Evolutionary conservation across 306 rosid genomes (phyloP).

Genomic region (Benincasa hispida): DNA sequence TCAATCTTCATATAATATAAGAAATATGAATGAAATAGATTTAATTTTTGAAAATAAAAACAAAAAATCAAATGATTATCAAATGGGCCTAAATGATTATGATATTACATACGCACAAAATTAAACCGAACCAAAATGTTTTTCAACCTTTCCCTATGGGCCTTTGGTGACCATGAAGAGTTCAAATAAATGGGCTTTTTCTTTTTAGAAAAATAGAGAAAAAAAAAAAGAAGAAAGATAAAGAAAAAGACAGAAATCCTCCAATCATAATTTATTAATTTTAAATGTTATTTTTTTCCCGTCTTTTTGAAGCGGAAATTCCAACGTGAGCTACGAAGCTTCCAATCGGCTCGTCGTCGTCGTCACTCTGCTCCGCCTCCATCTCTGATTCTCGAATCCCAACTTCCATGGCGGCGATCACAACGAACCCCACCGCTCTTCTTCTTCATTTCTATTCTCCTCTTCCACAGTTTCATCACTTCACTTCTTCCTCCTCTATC

Average conservation of each 20-base stretch:
- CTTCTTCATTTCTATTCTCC: constrained; percentile 9
- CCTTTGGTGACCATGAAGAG: neutral
- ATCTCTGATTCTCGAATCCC: neutral
- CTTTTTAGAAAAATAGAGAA: neutral
- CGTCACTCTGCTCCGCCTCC: neutral
- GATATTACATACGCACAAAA: too few species aligned
- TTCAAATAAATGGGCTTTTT: neutral
- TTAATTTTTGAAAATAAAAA: too few species aligned
- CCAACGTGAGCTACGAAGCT: neutral
- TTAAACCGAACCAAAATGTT: too few species aligned
- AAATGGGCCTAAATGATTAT: too few species aligned
- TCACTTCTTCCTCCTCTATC: neutral
- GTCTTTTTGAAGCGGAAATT: neutral
- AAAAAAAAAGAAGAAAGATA: neutral
- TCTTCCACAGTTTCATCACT: constrained; percentile 15
- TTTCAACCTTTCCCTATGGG: neutral
- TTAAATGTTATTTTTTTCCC: neutral
- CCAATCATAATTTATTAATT: neutral
- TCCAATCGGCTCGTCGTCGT: neutral
- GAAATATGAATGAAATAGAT: too few species aligned
- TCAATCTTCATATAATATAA: too few species aligned
- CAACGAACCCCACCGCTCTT: constrained; percentile 14
- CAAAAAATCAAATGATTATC: too few species aligned
- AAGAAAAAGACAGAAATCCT: too few species aligned
- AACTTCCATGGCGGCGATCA: constrained; percentile 27